Base-by-base conservation (phyloP, 2,329 filamentous ascomycete species). In the Pyrenochaeta sp. region DNA sequence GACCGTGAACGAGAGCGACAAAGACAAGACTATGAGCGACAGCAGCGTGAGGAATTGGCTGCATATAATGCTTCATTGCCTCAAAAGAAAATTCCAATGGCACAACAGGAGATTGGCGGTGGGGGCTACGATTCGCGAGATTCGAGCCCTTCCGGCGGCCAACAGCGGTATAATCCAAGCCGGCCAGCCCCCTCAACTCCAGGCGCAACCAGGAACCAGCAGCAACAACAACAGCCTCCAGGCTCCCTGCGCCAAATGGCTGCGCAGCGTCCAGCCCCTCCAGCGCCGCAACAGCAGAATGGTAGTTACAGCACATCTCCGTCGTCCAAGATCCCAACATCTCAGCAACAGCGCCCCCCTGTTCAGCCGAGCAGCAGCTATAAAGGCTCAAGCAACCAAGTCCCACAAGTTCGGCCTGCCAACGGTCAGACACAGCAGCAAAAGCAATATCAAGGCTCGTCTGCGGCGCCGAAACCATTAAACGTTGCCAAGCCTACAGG, bases 11-110 rank as follows among this genome's bases (percentile, higher is more conserved):
- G 75, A 4, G 75, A 79, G 50, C 65, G 74, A 27, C 69, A 76
- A 56, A 65, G 74, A 36, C 70, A 77, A 32, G 77, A 81, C 41
- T 74, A 77, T 36, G 78, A 82, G 54, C 74, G 76, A 51, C 76
- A 77, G 29, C 76, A 79, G 43, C 76, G 90, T 49, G 86, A 89
- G 61, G 92, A 97, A 45, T 82, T 91, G 64, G 92, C 95, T 71
- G 91, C 87, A 15, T 97, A 97, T 77, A 97, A 98, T 75, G 90
- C 91, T 31, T 92, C 91, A 20, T 79, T 97, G 54, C 94, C 92
- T 29, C 90, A 96, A 80, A 88, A 84, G 59, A 91, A 91, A 72
- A 79, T 87, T 10, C 91, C 91, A 2, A 70, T 95, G 61, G 92
- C 93, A 29, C 91, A 98, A 74, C 93, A 97, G 77, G 95, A 98